phyloP scores from a whole-genome alignment of 2,329 filamentous ascomycete species.

The Aspergillus piperis region DNA sequence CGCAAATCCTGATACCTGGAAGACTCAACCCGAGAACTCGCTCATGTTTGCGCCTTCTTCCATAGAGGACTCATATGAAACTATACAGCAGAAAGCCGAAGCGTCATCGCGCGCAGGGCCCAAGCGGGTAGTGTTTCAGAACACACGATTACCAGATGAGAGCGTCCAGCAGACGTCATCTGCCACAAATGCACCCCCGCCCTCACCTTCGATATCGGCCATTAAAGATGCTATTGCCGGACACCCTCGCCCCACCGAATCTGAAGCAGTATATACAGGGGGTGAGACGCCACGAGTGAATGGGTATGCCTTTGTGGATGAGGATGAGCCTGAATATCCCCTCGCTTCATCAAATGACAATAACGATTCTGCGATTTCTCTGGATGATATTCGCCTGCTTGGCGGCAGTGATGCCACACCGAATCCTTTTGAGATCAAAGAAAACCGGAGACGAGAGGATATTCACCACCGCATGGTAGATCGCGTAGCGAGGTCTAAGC shows the following conservation, averaged over 20 bases:
- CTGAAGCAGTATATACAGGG: slow-evolving; percentile 59
- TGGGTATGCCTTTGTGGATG: slow-evolving; percentile 92
- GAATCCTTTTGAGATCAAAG: slow-evolving; percentile 78
- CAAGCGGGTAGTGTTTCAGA: slow-evolving; percentile 75
- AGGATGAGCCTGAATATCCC: slow-evolving; percentile 55
- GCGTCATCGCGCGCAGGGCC: slow-evolving; percentile 71
- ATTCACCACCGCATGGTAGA: slow-evolving; percentile 88
- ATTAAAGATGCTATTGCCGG: slow-evolving; percentile 83
- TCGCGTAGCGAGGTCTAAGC: slow-evolving; percentile 71
- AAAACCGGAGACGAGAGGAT: slow-evolving; percentile 73
- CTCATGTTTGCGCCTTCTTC: slow-evolving; percentile 73
- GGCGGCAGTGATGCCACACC: slow-evolving; percentile 54
- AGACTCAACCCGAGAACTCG: slow-evolving; percentile 71
- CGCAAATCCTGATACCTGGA: slow-evolving; percentile 76
- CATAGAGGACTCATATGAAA: slow-evolving; percentile 58
- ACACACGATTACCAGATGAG: slow-evolving; percentile 71
- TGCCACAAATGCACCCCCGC: slow-evolving; percentile 53
- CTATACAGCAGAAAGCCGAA: slow-evolving; percentile 68
- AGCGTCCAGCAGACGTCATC: slow-evolving; percentile 33
- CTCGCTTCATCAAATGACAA: slow-evolving; percentile 12
- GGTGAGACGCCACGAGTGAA: slow-evolving; percentile 87
- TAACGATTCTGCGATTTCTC: slow-evolving; percentile 5
- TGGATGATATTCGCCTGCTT: slow-evolving; percentile 39
- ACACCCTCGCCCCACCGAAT: slow-evolving; percentile 62
- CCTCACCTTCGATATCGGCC: slow-evolving; percentile 81